Base-by-base conservation (phyloP, 75 land plant species). In the Isoetes taiwanensis region DNA sequence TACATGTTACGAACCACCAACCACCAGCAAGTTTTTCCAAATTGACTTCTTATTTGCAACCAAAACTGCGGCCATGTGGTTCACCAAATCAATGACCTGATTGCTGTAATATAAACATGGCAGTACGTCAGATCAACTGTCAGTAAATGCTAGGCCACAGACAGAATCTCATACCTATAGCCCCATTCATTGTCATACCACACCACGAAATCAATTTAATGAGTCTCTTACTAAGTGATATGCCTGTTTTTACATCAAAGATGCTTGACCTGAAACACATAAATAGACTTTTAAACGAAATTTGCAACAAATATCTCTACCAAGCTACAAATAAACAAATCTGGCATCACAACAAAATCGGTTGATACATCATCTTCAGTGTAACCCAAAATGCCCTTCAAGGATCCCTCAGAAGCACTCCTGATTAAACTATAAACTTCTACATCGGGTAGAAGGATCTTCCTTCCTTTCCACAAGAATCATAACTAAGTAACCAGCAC, bases 401-500 rank as follows among this genome's bases (percentile, higher is more conserved):
- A 23, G 23, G 50, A 46, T 46, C 50, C 50, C 50, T 46, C 50
- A 23, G 50, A 46, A 19, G 50, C 50, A n/a, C 21, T 23, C 50
- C 50, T 46, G 50, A n/a, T n/a, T n/a, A n/a, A n/a, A n/a, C n/a
- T n/a, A n/a, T n/a, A n/a, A n/a, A n/a, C n/a, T n/a, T n/a, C n/a
- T n/a, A n/a, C n/a, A n/a, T n/a, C 96, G 75, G 23, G 81, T 77
- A 16, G 74, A 34, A 3, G 77, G 70, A 57, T 82, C 76, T 66
- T 90, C 96, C 14, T 62, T 61, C 5, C 77, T 77, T 52, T 90
- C 96, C 21, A 90, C 14, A 19, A 42, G 41, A 16, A 87, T 85
- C 86, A 90, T 79, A 32, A 90, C 79, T 4, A 80, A n/a, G 59
- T 90, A 90, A 28, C 91, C 86, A 6, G 67, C 46, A 0, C 62